Conservation (phyloP, 139 green algal genomes). For the Chlamydomonas applanata region DNA sequence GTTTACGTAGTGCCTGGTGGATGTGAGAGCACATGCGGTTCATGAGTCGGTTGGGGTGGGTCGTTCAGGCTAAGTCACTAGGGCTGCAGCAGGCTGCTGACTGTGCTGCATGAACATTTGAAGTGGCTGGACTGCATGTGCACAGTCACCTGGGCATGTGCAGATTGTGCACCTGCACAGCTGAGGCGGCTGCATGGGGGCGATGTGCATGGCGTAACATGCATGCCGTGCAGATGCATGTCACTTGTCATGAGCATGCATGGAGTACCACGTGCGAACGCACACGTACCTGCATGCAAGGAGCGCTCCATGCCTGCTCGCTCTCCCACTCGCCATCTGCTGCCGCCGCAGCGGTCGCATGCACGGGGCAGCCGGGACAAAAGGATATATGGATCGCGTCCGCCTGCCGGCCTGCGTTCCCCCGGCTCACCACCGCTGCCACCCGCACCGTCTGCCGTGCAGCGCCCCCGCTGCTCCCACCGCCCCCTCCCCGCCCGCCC, state of each 20-base stretch:
- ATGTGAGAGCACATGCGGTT: neutral
- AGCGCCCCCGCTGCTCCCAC: conserved; percentile 6
- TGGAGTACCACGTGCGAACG: too few relatives aligned
- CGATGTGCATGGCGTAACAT: too few relatives aligned
- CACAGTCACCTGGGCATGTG: neutral
- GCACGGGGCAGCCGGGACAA: conserved; percentile 22
- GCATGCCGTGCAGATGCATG: too few relatives aligned
- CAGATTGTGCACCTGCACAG: neutral
- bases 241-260: too few relatives aligned
- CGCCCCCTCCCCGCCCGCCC: neutral
- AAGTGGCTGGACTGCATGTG: too few relatives aligned
- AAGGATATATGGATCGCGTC: conserved; percentile 4
- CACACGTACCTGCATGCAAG: conserved; percentile 26
- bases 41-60: neutral
- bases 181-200: neutral
- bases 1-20: conserved; percentile 1
- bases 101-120: neutral
- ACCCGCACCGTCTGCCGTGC: neutral
- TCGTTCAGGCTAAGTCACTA: neutral
- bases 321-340: too few relatives aligned
- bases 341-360: neutral
- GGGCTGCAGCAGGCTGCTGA: neutral
- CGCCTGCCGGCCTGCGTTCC: neutral
- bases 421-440: neutral
- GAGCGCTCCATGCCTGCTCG: neutral